A percentile compares a stretch with the other conserved stretches of the same genome.
phyloP scores from a whole-genome alignment of 2,329 filamentous ascomycete species.

The Aspergillus costaricaensis region DNA sequence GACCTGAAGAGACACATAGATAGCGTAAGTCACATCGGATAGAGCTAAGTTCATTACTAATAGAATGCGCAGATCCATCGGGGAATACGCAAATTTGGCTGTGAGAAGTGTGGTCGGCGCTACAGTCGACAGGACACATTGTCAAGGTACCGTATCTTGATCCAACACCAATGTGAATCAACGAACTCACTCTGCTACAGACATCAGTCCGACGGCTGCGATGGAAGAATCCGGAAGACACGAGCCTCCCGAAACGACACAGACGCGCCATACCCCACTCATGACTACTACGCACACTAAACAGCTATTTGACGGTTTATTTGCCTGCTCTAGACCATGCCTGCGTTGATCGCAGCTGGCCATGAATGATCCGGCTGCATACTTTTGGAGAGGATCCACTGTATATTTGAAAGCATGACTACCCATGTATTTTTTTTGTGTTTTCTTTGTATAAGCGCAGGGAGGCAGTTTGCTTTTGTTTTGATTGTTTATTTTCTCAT shows the following conservation, averaged over 20 bases:
- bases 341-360: conserved; percentile 12
- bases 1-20: conserved; percentile 64
- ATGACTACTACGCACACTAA: background rate
- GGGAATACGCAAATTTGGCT: conserved; percentile 70
- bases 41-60: conserved; percentile 42
- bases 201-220: conserved; percentile 22
- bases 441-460: background rate
- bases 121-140: conserved; percentile 83
- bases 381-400: background rate
- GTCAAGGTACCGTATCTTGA: conserved; percentile 61
- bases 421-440: background rate
- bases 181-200: conserved; percentile 13
- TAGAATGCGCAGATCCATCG: conserved; percentile 65
- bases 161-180: background rate
- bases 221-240: conserved; percentile 8
- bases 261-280: background rate
- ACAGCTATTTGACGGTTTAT: background rate
- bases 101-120: conserved; percentile 67
- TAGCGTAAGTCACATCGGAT: conserved; percentile 47
- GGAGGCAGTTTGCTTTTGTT: conserved; percentile 11
- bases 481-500: conserved; percentile 3
- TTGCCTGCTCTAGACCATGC: background rate
- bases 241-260: background rate
- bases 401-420: conserved; percentile 6
- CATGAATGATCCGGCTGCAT: background rate